Evolutionary conservation across 139 green algal genomes (phyloP).

Genomic region (Chlorella sp.): DNA sequence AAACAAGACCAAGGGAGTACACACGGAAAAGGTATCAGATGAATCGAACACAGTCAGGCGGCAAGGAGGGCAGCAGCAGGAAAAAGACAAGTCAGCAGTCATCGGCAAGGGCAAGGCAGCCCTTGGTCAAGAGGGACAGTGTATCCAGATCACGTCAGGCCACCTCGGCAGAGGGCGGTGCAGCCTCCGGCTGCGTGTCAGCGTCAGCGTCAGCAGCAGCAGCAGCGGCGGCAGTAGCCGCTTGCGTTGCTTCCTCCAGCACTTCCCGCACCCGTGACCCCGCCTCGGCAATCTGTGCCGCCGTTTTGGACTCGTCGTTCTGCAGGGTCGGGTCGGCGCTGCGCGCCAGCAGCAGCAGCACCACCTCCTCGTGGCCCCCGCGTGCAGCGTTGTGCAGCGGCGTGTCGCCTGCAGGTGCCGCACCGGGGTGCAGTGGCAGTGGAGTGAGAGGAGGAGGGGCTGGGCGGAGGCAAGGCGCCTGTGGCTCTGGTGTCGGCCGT

Average conservation of each 20-base stretch:
- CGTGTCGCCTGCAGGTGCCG: conserved; percentile 18
- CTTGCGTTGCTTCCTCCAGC: conserved; percentile 18
- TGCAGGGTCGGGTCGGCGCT: conserved; percentile 28
- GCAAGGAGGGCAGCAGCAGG: no score
- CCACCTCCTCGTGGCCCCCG: conserved; percentile 7
- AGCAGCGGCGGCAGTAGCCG: not conserved
- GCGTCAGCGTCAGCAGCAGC: not conserved
- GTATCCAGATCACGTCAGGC: not conserved
- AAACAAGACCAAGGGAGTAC: no score
- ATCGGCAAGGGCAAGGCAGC: no score
- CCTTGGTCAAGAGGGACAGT: no score
- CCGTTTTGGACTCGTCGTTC: conserved; percentile 34
- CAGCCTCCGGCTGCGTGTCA: not conserved
- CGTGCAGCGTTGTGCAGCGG: conserved; percentile 48
- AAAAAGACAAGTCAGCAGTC: no score
- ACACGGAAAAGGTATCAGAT: no score
- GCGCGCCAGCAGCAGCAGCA: conserved; percentile 25
- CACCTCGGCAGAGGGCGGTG: conserved; percentile 9
- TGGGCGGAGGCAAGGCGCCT: no score
- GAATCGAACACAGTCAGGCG: no score
- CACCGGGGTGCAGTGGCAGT: no score
- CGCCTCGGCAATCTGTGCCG: conserved; percentile 26
- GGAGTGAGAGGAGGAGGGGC: no score
- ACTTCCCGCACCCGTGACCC: conserved; percentile 1
- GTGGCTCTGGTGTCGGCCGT: no score